Percentiles rank a stretch among this genome's conserved stretches.
Evolutionary conservation across 805 yeast species (phyloP).

Genomic region (Lipomyces kockii): DNA sequence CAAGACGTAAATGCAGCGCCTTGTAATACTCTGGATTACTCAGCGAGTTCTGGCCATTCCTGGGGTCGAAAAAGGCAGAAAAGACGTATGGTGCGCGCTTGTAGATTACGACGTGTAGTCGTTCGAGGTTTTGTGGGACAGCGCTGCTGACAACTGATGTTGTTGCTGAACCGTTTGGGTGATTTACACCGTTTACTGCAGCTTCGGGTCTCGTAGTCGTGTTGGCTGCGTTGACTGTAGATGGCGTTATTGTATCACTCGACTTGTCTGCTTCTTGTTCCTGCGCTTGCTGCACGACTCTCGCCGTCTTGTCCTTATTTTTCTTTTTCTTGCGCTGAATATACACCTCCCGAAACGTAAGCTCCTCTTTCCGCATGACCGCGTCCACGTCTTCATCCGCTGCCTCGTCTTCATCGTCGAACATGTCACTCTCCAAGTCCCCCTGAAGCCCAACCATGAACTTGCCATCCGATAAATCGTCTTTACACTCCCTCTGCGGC

Average conservation of each 20-base stretch:
- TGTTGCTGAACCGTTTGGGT: slow-evolving; percentile 8
- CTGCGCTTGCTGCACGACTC: slow-evolving; percentile 2
- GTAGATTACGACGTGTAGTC: slow-evolving; percentile 26
- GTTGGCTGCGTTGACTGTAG: not conserved
- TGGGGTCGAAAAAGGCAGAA: slow-evolving; percentile 34
- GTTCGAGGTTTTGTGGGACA: slow-evolving; percentile 11
- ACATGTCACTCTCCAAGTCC: slow-evolving; percentile 28
- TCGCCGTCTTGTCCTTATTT: slow-evolving; percentile 2
- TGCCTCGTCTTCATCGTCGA: slow-evolving; percentile 25
- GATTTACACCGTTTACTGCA: not conserved
- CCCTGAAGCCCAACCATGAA: slow-evolving; percentile 34
- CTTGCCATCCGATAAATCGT: slow-evolving; percentile 34
- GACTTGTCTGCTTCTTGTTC: not conserved
- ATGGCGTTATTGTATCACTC: not conserved
- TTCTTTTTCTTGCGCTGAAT: slow-evolving; percentile 21
- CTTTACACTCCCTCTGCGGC: slow-evolving; percentile 18
- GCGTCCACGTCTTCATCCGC: slow-evolving; percentile 20
- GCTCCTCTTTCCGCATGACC: slow-evolving; percentile 8
- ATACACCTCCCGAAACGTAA: slow-evolving; percentile 24
- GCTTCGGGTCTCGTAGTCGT: not conserved
- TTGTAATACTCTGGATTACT: slow-evolving; percentile 22
- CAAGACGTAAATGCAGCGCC: slow-evolving; percentile 29
- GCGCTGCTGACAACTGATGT: not conserved
- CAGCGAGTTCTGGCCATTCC: slow-evolving; percentile 11
- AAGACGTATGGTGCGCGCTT: slow-evolving; percentile 36